Conservation (phyloP, 352 stramenopile genomes). For the Globisporangium canariense region DNA sequence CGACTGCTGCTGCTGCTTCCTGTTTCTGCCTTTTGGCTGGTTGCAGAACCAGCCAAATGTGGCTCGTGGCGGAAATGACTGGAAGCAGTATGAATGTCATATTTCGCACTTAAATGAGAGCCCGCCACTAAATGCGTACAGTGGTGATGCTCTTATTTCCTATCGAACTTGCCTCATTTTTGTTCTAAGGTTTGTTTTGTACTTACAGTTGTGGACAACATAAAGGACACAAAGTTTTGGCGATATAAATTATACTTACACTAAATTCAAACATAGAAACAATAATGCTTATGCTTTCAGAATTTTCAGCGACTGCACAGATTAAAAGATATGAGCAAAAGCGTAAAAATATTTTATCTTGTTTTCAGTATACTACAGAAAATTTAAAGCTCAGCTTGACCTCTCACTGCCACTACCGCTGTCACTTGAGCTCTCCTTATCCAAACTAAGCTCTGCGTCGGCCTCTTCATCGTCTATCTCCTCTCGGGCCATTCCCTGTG, state of each 20-base stretch:
- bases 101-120: too few species aligned
- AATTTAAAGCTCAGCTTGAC: conserved; percentile 1
- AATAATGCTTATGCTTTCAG: background rate
- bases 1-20: background rate
- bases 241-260: conserved; percentile 5
- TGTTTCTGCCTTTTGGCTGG: conserved; percentile 1
- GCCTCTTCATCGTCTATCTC: background rate
- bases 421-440: background rate
- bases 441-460: background rate
- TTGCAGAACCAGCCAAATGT: conserved; percentile 5
- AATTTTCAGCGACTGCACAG: background rate
- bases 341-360: conserved; percentile 4
- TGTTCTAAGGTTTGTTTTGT: too few species aligned
- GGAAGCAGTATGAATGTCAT: conserved; percentile 24
- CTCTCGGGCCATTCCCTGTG: background rate
- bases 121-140: too few species aligned
- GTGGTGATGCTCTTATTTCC: too few species aligned
- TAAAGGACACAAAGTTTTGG: conserved; percentile 2
- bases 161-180: too few species aligned
- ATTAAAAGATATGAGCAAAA: background rate
- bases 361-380: background rate
- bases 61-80: conserved; percentile 41
- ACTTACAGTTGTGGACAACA: background rate
- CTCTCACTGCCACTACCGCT: conserved; percentile 8
- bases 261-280: conserved; percentile 1